Evolutionary conservation across 2,329 filamentous ascomycete species (phyloP), one percentile per base, ranked within the genome.

Genomic region (Cladorrhinum sp.): DNA sequence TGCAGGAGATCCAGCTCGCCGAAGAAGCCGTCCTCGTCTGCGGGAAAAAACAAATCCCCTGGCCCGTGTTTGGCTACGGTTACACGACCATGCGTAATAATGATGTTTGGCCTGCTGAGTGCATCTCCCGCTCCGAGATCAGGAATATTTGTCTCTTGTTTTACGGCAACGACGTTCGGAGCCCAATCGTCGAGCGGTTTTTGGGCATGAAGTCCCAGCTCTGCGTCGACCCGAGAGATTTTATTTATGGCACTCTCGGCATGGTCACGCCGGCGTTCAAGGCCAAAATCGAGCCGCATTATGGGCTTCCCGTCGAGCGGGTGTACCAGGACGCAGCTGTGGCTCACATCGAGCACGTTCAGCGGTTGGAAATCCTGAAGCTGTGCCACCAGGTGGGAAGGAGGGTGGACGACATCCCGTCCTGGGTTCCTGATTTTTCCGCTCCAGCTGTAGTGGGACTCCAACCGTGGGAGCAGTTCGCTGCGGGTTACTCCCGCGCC

Each of bases 381-480:
- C 49, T 57, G 20, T 61, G 54, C 33, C 12, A 48, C 8, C 48
- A 53, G 18, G 21, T 42, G 9, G 24, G 16, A n/a, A 30, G 30
- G 4, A 14, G 49, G 16, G 8, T 10, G 3, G 4, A 18, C 12
- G 21, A 48, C n/a, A 20, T 26, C 20, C 59, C 59, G 12, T 51
- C 59, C 9, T 61, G 59, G 59, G 55, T 61, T 2, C 59, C 59
- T 7, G 55, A 61, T 23, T 61, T 54, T 54, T 46, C 42, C 2
- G 42, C 7, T 16, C 36, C 8, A 46, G 42, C 16, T 46, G n/a
- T n/a, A n/a, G n/a, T 16, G 42, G 3, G 16, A 16, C n/a, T 7
- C n/a, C 42, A 3, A 8, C 42, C 16, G 10, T 3, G n/a, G 8
- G 42, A 46, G 42, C 42, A 46, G 10, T 16, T 46, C 4, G 7